Evolutionary conservation across 2,329 filamentous ascomycete species (phyloP), one percentile per base, ranked within the genome.

Genomic region (Fusarium sp.): DNA sequence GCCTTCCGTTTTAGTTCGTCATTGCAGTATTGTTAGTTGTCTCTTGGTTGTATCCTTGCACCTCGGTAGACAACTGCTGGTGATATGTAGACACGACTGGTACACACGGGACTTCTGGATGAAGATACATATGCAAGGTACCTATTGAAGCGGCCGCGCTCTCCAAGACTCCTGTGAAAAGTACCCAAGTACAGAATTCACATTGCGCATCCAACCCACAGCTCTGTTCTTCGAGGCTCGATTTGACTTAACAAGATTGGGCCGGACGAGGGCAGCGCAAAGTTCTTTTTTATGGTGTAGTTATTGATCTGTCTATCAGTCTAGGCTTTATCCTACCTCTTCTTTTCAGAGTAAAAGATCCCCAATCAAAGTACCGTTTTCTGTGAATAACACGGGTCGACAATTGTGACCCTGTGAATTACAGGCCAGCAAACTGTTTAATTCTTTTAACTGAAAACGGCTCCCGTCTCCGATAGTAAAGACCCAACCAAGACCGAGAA

Each of bases 1-100:
- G 59, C 70, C 70, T 70, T 60, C 72, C 61, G 66, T 68, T 24
- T 67, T 63, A 30, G 59, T 60, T 45, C 54, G 57, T 56, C 49
- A 41, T 45, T 54, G 47, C 45, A 52, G 49, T 51, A 25, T 18
- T 27, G 16, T 37, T 25, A 25, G 48, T 51, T 37, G 18, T 8
- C 34, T 48, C 54, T 55, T 46, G 32, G 12, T 20, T 27, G 29
- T 44, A 66, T 65, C 62, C 61, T 65, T 53, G 61, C 34, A 37
- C 34, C 18, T 37, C 34, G 34, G 18, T 42, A 41, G 24, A 13
- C 42, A 29, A 25, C 42, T 56, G 22, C 25, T 64, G 20, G 20
- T 57, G 22, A 65, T 58, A 22, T 49, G 34, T 14, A 24, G 32
- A 30, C 34, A 24, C 40, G 30, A 24, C 37, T 25, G 34, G 32